Evolutionary conservation across 345 rosid species (phyloP), one percentile per base, ranked within the genome.

Genomic region (Bruguiera sexangula): DNA sequence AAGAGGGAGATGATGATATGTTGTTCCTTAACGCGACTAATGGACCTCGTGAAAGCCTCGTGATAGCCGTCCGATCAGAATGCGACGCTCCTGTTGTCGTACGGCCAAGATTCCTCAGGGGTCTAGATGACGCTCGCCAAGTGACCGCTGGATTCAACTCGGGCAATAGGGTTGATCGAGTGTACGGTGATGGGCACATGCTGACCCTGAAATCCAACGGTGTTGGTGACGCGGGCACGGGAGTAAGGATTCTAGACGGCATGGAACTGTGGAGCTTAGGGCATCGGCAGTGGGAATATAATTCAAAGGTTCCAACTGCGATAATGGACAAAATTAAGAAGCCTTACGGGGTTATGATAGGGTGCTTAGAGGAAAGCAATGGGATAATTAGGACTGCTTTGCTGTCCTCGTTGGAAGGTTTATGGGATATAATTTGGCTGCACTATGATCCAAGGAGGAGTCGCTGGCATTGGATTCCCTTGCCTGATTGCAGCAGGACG

Each of bases 171-270:
- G 72, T 57, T 2, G 79, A 83, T 46, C 68, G 63, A 70, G 86
- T 86, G 78, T 83, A 79, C 75, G 97, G 96, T 30, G 96, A 88
- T 58, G 90, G 88, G 32, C 80, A 85, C 69, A 46, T 85, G 85
- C 63, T 86, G 73, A 67, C 88, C 1, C 59, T 85, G 13, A 78
- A 84, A 76, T 81, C 86, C 29, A 70, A 64, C 10, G 78, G 55
- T 1, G 53, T 30, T 2, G 75, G 65, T 1, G 62, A 69, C 1
- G 52, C 4, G 32, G 56, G 32, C 1, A 34, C 61, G 19, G 80
- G 72, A 36, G 58, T 64, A 67, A 79, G 85, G 70, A 22, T 62
- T 74, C 1, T 84, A 29, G 72, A 62, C 2, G 72, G 73, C 1
- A 62, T 90, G 62, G 88, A 90, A 46, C 32, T 87, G 37, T 84